A percentile compares a stretch with the other conserved stretches of the same genome.
These are phyloP conservation scores for Fraxinus dipetala DNA, from an alignment of 305 asterid species.

Conservation along the genomic window DNA sequence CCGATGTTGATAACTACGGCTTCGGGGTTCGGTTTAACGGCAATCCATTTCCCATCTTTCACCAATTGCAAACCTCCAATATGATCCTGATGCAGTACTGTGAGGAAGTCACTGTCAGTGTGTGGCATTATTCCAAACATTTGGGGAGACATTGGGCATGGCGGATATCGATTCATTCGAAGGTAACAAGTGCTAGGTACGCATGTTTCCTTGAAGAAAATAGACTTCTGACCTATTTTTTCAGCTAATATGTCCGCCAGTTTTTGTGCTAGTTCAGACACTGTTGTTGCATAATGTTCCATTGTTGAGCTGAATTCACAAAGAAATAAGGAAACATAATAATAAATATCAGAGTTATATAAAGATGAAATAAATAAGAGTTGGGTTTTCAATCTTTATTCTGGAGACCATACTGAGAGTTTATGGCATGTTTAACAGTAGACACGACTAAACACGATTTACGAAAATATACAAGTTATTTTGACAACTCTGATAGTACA, in stretches of 20 bases:
- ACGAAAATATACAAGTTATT: background rate
- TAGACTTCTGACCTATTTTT: constrained; percentile 45
- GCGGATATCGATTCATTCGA: constrained; percentile 76
- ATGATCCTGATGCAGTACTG: constrained; percentile 68
- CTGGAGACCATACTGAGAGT: background rate
- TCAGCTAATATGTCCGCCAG: constrained; percentile 63
- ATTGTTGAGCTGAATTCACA: constrained; percentile 53
- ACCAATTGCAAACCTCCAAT: constrained; percentile 79
- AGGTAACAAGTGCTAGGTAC: constrained; percentile 56
- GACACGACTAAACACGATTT: background rate
- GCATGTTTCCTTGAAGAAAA: constrained; percentile 55
- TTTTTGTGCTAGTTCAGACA: constrained; percentile 53
- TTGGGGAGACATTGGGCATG: constrained; percentile 49
- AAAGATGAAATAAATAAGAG: background rate
- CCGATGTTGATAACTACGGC: constrained; percentile 81
- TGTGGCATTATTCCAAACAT: constrained; percentile 73
- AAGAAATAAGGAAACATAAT: background rate
- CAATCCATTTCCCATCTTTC: constrained; percentile 72
- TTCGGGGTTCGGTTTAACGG: constrained; percentile 69
- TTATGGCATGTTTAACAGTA: background rate
- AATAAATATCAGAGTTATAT: background rate
- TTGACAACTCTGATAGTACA: background rate
- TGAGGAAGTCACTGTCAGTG: constrained; percentile 80
- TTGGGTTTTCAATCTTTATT: background rate
- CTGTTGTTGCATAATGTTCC: constrained; percentile 52